phyloP scores from a whole-genome alignment of 495 filamentous ascomycete species.

The Collariella sp. region DNA sequence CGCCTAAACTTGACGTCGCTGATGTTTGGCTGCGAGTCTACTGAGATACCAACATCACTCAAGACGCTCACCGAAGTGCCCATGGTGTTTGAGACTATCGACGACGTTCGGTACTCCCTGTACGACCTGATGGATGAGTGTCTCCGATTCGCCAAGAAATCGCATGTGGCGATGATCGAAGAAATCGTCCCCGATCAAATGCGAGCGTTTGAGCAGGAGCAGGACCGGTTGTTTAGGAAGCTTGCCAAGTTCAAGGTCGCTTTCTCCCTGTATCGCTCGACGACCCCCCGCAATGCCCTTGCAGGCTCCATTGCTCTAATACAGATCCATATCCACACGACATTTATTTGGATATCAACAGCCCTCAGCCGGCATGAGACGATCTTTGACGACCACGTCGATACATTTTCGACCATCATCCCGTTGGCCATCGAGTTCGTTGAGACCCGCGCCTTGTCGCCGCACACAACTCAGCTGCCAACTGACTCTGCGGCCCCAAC shows the following conservation, averaged over 20 bases:
- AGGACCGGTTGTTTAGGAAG: slow-evolving; percentile 24
- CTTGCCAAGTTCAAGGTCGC: slow-evolving; percentile 29
- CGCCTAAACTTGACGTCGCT: slow-evolving; percentile 32
- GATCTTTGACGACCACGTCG: slow-evolving; percentile 31
- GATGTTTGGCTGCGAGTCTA: slow-evolving; percentile 28
- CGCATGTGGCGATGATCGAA: slow-evolving; percentile 19
- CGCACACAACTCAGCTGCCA: neutral
- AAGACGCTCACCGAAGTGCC: slow-evolving; percentile 27
- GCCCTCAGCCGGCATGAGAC: slow-evolving; percentile 29
- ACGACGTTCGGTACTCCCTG: slow-evolving; percentile 26
- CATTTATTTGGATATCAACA: slow-evolving; percentile 31
- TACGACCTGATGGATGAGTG: slow-evolving; percentile 31
- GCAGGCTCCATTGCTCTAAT: slow-evolving; percentile 22
- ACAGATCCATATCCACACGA: slow-evolving; percentile 25
- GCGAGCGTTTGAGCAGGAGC: slow-evolving; percentile 23
- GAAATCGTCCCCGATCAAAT: slow-evolving; percentile 17
- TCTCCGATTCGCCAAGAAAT: slow-evolving; percentile 25
- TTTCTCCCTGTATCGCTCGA: slow-evolving; percentile 25
- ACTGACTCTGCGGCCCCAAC: neutral
- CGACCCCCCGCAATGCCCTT: slow-evolving; percentile 13
- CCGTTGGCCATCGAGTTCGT: slow-evolving; percentile 25
- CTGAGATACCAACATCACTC: slow-evolving; percentile 21
- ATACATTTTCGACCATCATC: slow-evolving; percentile 33
- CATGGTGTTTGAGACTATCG: slow-evolving; percentile 23
- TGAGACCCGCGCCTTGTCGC: slow-evolving; percentile 7